Percentiles rank a stretch among this genome's conserved stretches.
phyloP scores from a whole-genome alignment of 2,329 filamentous ascomycete genomes.

The Alternaria sp. region DNA sequence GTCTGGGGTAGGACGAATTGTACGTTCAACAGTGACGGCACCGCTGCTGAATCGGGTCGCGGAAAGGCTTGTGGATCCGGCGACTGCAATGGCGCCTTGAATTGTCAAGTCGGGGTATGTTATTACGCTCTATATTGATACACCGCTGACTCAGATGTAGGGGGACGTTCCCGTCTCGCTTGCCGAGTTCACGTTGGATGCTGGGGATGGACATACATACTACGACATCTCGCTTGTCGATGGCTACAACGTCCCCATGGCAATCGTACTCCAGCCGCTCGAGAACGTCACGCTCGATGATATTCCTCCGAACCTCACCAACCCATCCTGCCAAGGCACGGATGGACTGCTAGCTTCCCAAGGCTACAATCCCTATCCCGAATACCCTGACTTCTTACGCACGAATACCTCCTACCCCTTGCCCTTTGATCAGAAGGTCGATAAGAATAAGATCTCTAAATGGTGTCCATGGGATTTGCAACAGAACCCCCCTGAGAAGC shows the following conservation, averaged over 20 bases:
- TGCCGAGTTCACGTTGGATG: slow-evolving; percentile 80
- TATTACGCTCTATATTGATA: not conserved
- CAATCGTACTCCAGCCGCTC: slow-evolving; percentile 61
- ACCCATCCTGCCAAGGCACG: slow-evolving; percentile 78
- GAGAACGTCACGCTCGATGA: slow-evolving; percentile 66
- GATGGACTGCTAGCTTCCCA: slow-evolving; percentile 63
- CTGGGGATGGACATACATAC: slow-evolving; percentile 73
- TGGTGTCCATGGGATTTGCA: slow-evolving; percentile 88
- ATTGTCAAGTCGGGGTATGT: slow-evolving; percentile 74
- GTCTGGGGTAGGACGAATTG: slow-evolving; percentile 88
- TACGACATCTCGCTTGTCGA: slow-evolving; percentile 88
- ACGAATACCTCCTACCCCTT: slow-evolving; percentile 72
- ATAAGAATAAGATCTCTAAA: slow-evolving; percentile 63
- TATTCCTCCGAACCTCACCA: slow-evolving; percentile 79
- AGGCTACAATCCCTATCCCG: slow-evolving; percentile 60
- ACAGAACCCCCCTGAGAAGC: slow-evolving; percentile 70
- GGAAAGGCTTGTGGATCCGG: slow-evolving; percentile 73
- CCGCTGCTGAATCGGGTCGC: slow-evolving; percentile 57
- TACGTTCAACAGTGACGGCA: slow-evolving; percentile 73
- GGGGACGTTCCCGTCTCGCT: slow-evolving; percentile 78
- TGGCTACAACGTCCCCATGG: slow-evolving; percentile 81
- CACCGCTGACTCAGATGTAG: slow-evolving; percentile 51
- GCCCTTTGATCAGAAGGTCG: slow-evolving; percentile 69
- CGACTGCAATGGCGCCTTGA: slow-evolving; percentile 75
- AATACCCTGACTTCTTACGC: slow-evolving; percentile 62